A percentile compares a stretch with the other conserved stretches of the same genome.
These are phyloP conservation scores for Saccharomyces hybrid DNA, from an alignment of 1,139 yeast genomes.

Conservation along the genomic window DNA sequence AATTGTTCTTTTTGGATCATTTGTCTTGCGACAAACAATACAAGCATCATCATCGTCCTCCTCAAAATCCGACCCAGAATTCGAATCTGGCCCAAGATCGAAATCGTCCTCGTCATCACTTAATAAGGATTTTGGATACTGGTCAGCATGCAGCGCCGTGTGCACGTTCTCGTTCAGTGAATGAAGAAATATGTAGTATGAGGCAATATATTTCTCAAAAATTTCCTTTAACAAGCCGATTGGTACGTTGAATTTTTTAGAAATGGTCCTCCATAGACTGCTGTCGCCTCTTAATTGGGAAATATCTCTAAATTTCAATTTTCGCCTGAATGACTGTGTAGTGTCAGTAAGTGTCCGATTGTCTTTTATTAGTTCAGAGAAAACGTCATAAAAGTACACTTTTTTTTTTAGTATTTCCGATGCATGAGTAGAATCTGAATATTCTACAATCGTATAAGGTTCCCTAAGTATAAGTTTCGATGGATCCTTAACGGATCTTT, in stretches of 20 bases:
- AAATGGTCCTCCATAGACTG: neutral
- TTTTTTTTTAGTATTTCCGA: neutral
- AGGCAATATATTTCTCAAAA: constrained; percentile 35
- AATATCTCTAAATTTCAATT: neutral
- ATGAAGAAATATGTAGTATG: constrained; percentile 42
- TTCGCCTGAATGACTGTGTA: neutral
- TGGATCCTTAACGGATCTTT: constrained; percentile 36
- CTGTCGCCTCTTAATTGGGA: neutral
- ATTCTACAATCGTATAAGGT: neutral
- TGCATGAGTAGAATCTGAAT: neutral
- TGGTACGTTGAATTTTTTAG: neutral
- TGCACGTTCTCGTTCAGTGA: constrained; percentile 17
- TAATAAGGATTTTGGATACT: constrained; percentile 30
- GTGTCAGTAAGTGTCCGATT: constrained; percentile 34
- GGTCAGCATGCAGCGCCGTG: constrained; percentile 19
- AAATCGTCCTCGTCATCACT: constrained; percentile 34
- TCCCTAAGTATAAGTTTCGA: neutral
- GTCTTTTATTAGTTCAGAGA: constrained; percentile 30
- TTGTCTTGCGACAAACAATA: constrained; percentile 45
- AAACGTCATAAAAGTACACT: constrained; percentile 48
- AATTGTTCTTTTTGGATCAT: constrained; percentile 45
- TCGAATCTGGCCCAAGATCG: constrained; percentile 18
- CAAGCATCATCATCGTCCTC: constrained; percentile 37
- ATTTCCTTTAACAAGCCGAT: constrained; percentile 25
- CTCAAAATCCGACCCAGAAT: constrained; percentile 10